Base-by-base conservation (phyloP, 148 eudicot species). In the Arbutus unedo region DNA sequence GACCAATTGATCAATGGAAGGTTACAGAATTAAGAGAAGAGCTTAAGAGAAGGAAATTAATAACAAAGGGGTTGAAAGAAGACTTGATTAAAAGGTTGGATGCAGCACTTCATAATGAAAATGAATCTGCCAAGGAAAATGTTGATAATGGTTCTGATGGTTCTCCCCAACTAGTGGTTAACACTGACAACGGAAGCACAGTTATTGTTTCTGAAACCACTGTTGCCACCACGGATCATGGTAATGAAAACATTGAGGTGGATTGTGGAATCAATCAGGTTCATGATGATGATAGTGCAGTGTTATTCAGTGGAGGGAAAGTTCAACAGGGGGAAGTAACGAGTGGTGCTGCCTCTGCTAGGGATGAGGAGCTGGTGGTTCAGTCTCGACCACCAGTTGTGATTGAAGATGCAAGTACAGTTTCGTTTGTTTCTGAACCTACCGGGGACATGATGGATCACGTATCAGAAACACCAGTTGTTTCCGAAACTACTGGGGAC, bases 21-120 rank as follows among this genome's bases (percentile, higher is more conserved):
- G 99, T 96, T 23, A 89, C 98, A 2, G 99, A 94, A 86, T 86
- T 94, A 76, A 96, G 89, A 87, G 98, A 96, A 82, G 99, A 96
- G 85, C 99, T 96, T 38, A 96, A 85, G 90, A 93, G 85, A 74
- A 90, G 98, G 43, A 94, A 86, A 88, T 85, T 96, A 91, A 82
- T 82, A 1, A 90, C 89, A 8, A 91, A 78, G 85, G 99, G 99
- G 68, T 89, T 94, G 92, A 96, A 96, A 81, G 95, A 92, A 57
- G 98, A 96, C 57, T 85, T 96, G 41, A 81, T 96, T 45, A 89
- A 83, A 83, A 88, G 97, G 50, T 85, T 96, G 81, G 91, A 90
- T 88, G 95, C 91, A 83, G 91, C 95, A 5, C 81, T 96, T 75
- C 91, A 90, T 59, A 56, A 14, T 85, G 98, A 94, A 82, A 81